phyloP scores from a whole-genome alignment of 2,329 filamentous ascomycete genomes.

The Albifimbria verrucaria region DNA sequence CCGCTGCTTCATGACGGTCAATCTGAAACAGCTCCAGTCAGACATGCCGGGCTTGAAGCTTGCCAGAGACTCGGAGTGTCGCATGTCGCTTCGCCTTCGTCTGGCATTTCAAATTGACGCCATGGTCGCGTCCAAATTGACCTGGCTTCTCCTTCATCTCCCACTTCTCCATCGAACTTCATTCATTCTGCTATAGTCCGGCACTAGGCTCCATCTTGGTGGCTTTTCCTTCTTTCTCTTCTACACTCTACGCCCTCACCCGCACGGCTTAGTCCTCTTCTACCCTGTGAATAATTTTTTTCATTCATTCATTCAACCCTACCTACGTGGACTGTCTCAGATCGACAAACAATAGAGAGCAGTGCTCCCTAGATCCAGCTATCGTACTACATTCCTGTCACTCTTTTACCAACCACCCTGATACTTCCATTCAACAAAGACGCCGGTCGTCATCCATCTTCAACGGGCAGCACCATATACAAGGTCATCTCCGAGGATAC shows the following conservation, averaged over 20 bases:
- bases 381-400: neutral
- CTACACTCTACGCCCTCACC: neutral
- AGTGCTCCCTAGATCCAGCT: neutral
- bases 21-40: slow-evolving; percentile 2
- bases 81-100: neutral
- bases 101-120: neutral
- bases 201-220: neutral
- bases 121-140: neutral
- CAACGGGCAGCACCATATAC: too few relatives aligned
- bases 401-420: neutral
- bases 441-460: slow-evolving; percentile 20
- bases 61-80: neutral
- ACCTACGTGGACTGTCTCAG: too few relatives aligned
- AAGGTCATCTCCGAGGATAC: neutral
- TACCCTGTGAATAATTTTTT: neutral
- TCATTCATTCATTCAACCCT: neutral
- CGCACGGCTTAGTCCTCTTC: neutral
- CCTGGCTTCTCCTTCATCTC: neutral
- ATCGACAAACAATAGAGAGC: too few relatives aligned
- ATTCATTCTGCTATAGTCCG: neutral
- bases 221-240: neutral
- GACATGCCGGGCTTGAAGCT: neutral
- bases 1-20: neutral
- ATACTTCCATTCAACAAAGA: slow-evolving; percentile 8
- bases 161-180: neutral